These are phyloP conservation scores for Juglanconis oblonga DNA, from an alignment of 2,329 filamentous ascomycete genomes.

Conservation along the genomic window DNA sequence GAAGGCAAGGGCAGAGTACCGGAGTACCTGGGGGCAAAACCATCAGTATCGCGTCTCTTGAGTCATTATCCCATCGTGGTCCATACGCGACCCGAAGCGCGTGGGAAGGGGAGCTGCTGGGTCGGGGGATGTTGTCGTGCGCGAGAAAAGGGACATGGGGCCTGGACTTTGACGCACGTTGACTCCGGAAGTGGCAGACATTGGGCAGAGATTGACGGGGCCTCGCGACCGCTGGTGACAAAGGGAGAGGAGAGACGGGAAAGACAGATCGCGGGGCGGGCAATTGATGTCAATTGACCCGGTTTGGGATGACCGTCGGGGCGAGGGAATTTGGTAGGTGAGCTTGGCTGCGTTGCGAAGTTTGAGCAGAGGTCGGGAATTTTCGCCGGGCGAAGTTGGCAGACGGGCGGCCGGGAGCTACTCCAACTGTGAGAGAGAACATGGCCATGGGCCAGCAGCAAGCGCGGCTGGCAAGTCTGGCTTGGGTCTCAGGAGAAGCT, in stretches of 20 bases:
- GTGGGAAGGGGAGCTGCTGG: background rate
- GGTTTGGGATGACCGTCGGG: conserved; percentile 13
- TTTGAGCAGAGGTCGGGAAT: conserved; percentile 33
- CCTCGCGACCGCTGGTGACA: conserved; percentile 38
- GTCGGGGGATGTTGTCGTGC: conserved; percentile 21
- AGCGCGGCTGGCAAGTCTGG: conserved; percentile 1
- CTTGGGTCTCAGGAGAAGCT: background rate
- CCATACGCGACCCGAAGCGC: background rate
- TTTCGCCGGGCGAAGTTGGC: conserved; percentile 28
- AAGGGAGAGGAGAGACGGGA: conserved; percentile 31
- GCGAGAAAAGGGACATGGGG: conserved; percentile 14
- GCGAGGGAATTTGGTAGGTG: conserved; percentile 12
- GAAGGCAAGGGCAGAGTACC: conserved; percentile 89
- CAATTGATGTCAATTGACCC: conserved; percentile 23
- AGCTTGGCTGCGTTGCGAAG: conserved; percentile 22
- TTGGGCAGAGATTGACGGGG: conserved; percentile 44
- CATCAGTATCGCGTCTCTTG: conserved; percentile 2
- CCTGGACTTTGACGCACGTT: conserved; percentile 50
- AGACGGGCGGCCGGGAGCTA: too few species aligned
- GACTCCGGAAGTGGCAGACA: conserved; percentile 65
- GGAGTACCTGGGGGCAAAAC: conserved; percentile 72
- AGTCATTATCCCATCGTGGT: background rate
- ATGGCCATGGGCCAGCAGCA: too few species aligned
- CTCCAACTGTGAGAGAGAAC: too few species aligned
- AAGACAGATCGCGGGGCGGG: conserved; percentile 24